Base-by-base conservation (phyloP, 2,329 filamentous ascomycete genomes). In the Lizonia empirigonia region DNA sequence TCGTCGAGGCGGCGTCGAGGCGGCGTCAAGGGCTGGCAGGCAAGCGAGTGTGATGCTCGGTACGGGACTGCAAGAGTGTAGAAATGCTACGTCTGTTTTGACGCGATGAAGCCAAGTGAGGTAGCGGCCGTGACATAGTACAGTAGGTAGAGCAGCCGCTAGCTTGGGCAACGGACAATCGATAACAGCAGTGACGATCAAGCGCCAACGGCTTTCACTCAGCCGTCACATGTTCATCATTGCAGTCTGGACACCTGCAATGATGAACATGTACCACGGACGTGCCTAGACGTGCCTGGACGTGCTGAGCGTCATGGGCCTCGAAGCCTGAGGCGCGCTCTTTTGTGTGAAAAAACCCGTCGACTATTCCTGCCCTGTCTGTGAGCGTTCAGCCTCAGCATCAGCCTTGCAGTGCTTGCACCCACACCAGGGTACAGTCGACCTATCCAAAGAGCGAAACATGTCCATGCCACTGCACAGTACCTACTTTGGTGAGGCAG, bases 41-140 rank as follows among this genome's bases (percentile, higher is more conserved):
- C 46, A 58, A 58, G 42, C 29, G 55, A 54, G 39, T 49, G 46
- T 44, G 39, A 26, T 35, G 37, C 20, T 36, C 16, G 32, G 44
- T 16, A 50, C 40, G 13, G 55, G 34, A 51, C 58, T 56, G 48
- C 44, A 38, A n/a, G 35, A 29, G 37, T 37, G 48, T 51, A 52
- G 48, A 44, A 53, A 53, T 56, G 53, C 26, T 36, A 33, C 24
- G 44, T 44, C 16, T 37, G 49, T 33, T 44, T 18, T 20, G 26
- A 12, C 9, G 32, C 32, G 49, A 38, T 37, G 49, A n/a, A 40
- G 27, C 42, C 24, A 26, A 27, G 49, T 27, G 36, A 37, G 33
- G 49, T 27, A 32, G 38, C 49, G 19, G 42, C 36, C 49, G 42
- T 45, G 42, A 46, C 49, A 52, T 42, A 13, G 33, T n/a, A n/a